phyloP scores from a whole-genome alignment of 1,284 basidiomycete genomes.

The Ganoderma lucidum region DNA sequence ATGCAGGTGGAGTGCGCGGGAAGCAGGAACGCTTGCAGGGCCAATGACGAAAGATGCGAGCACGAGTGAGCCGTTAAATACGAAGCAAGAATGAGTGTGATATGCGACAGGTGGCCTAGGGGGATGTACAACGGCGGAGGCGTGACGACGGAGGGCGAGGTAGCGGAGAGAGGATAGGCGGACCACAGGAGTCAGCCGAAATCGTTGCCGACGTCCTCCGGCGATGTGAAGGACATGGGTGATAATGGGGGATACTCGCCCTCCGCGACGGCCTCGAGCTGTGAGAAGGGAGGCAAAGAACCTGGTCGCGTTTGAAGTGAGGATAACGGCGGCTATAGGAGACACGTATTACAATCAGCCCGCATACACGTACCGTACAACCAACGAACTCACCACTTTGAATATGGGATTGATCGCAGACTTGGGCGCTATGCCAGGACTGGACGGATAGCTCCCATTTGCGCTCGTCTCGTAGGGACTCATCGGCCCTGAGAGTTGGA shows the following conservation, averaged over 20 bases:
- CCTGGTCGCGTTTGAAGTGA: constrained; percentile 41
- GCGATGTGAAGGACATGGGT: constrained; percentile 73
- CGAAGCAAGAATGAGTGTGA: constrained; percentile 37
- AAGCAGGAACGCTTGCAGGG: constrained; percentile 27
- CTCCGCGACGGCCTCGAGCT: constrained; percentile 83
- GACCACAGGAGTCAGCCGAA: constrained; percentile 38
- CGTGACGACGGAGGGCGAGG: constrained; percentile 15
- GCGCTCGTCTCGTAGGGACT: constrained; percentile 41
- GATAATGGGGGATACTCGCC: constrained; percentile 72
- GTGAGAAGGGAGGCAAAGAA: constrained; percentile 77
- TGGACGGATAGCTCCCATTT: constrained; percentile 49
- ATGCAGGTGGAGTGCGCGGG: constrained; percentile 24
- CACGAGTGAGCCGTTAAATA: constrained; percentile 35
- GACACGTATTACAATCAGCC: neutral
- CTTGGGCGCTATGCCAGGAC: constrained; percentile 64
- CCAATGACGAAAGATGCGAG: constrained; percentile 27
- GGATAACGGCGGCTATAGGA: constrained; percentile 60
- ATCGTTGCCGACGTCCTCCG: constrained; percentile 49
- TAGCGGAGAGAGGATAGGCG: constrained; percentile 16
- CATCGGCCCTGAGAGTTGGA: constrained; percentile 45
- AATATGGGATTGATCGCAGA: constrained; percentile 89
- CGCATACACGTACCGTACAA: neutral
- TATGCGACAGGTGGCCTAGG: constrained; percentile 30
- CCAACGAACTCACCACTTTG: constrained; percentile 76
- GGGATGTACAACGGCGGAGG: constrained; percentile 28